Evolutionary conservation across 2,329 filamentous ascomycete genomes (phyloP), one percentile per base, ranked within the genome.

Genomic region (Fusarium sp.): DNA sequence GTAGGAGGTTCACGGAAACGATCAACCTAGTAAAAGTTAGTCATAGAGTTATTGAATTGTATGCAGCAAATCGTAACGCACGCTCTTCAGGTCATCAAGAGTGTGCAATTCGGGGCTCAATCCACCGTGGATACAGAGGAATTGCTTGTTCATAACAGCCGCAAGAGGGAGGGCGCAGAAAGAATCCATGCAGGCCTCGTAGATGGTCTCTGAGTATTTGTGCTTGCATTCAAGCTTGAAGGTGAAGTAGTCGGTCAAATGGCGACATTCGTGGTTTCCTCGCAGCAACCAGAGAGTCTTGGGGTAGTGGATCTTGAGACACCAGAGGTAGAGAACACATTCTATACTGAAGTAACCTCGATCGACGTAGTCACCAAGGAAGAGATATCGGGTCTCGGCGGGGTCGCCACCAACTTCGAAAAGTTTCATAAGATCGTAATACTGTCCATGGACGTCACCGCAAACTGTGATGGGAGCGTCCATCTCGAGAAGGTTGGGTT

Each of bases 201-300:
- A 99, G 62, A 99, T 88, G 68, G 88, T 88, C 82, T 98, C 96
- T 32, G 93, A 97, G 82, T 99, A 99, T 81, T 99, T 99, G 88
- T 99, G 96, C 84, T 97, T 97, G 86, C 96, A 99, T 81, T 99
- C 96, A 59, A 99, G 89, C 86, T 99, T 98, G 86, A 99, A 99
- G 64, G 96, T 99, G 83, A 99, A 99, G 86, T 99, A 99, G 78
- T 99, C 96, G 58, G 96, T 99, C 86, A 99, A 87, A 83, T 99
- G 96, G 75, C 96, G 91, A 81, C 96, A 99, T 82, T 99, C 96
- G 83, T 99, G 96, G 81, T 99, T 99, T 72, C 96, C 96, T 75
- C 96, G 92, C 72, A 99, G 88, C 72, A 99, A 86, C 96, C 96
- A 99, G 57, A 99, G 89, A 20, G 93, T 95, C 80, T 98, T 94